Evolutionary conservation across 495 filamentous ascomycete species (phyloP).

Genomic region (Neurospora discreta): DNA sequence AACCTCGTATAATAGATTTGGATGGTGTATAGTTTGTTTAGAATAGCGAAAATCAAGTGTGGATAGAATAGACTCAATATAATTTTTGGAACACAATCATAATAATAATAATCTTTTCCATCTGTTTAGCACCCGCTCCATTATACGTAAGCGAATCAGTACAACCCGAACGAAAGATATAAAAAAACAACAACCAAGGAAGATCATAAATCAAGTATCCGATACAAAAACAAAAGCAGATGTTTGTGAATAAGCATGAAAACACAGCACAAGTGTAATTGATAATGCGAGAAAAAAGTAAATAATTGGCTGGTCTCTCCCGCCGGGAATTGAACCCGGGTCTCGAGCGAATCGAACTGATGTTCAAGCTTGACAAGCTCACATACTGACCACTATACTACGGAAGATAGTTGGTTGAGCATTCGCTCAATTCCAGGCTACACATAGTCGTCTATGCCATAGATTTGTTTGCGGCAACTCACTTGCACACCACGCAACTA

Average conservation of each 20-base stretch:
- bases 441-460: background rate
- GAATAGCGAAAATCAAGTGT: background rate
- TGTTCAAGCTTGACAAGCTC: too few relatives aligned
- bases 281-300: background rate
- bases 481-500: too few relatives aligned
- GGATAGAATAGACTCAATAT: background rate
- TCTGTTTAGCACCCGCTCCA: background rate
- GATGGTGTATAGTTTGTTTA: background rate
- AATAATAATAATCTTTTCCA: background rate
- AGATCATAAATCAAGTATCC: background rate
- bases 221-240: background rate
- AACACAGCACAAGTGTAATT: background rate
- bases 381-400: background rate
- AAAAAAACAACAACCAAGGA: background rate
- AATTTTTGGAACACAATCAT: background rate
- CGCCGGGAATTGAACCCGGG: background rate
- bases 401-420: background rate
- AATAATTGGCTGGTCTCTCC: background rate
- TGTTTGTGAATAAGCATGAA: background rate
- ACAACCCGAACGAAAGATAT: background rate
- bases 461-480: too few relatives aligned
- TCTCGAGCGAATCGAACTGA: too few relatives aligned
- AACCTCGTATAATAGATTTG: background rate
- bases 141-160: background rate
- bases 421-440: accelerated